phyloP scores from a whole-genome alignment of 1,139 yeast species.

The Debaryomyces udenii region DNA sequence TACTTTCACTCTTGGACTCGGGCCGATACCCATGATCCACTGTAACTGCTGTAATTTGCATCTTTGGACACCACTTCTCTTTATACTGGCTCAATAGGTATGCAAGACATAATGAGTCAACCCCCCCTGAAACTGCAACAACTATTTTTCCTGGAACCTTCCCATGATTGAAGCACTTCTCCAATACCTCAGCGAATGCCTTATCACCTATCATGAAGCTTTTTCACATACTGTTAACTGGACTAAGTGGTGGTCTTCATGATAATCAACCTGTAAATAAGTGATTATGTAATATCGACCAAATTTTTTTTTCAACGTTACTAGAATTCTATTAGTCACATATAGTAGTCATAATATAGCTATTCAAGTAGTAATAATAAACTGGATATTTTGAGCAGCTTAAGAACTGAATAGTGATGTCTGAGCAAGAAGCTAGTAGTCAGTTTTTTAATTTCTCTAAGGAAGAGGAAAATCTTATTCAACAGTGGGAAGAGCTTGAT shows the following conservation, averaged over 20 bases:
- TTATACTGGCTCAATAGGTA: constrained; percentile 42
- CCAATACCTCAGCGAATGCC: constrained; percentile 18
- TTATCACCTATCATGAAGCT: constrained; percentile 16
- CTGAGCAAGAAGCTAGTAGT: constrained; percentile 31
- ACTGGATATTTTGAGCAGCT: not conserved
- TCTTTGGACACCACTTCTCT: constrained; percentile 21
- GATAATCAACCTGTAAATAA: too few species aligned
- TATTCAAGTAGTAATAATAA: not conserved
- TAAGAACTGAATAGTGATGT: constrained; percentile 21
- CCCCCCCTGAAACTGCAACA: constrained; percentile 79
- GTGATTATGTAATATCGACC: too few species aligned
- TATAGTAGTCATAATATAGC: not conserved
- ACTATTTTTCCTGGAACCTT: constrained; percentile 21
- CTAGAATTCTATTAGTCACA: not conserved
- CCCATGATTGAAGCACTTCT: constrained; percentile 14
- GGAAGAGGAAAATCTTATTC: constrained; percentile 82
- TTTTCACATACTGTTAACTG: not conserved
- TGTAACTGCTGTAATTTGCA: constrained; percentile 52
- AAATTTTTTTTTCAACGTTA: constrained; percentile 1
- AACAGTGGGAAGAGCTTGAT: constrained; percentile 84
- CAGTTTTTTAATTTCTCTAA: constrained; percentile 68
- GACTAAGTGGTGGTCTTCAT: too few species aligned
- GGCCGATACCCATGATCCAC: constrained; percentile 59
- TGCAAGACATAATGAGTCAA: constrained; percentile 74
- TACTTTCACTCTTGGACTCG: constrained; percentile 53